Base-by-base conservation (phyloP, 345 rosid species). In the Excoecaria cochinchinensis region DNA sequence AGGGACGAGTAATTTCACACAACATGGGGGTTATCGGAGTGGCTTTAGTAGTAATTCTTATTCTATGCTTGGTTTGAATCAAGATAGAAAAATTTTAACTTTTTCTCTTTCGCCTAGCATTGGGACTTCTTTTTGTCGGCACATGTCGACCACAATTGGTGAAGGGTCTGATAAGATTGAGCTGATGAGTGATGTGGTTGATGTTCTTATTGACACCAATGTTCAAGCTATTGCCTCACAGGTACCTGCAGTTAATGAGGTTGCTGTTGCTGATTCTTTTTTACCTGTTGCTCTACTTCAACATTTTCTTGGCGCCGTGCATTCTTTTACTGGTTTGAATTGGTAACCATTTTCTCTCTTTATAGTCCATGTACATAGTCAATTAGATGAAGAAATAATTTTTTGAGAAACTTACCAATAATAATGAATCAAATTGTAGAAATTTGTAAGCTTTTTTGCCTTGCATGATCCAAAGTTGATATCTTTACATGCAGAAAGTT, bases 211-310 rank as follows among this genome's bases (percentile, higher is more conserved):
- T 4, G 89, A 88, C n/a, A 66, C 87, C 8, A 71, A 91, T 5
- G 70, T 81, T 42, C 87, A 88, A 61, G 88, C 83, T 60, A 86
- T 75, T 57, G 82, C 86, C 58, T 70, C 89, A 55, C 91, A 86
- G 80, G 84, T 80, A 40, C 86, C 91, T 61, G 83, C 87, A 8
- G 86, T 79, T 36, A 91, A 82, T 77, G 96, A 92, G 81, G 97
- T 92, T 74, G 84, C 97, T 24, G 15, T 84, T 73, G 96, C 84
- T 6, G 97, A 89, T 81, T 88, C 89, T 57, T 89, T 82, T 83
- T 80, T 81, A 6, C 94, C 94, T n/a, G 84, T 92, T 3, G 85
- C 84, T 15, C 83, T 80, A 19, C 87, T 92, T 86, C 97, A 92
- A 85, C 82, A 92, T 76, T 60, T 87, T 38, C 86, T 92, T 59